Evolutionary conservation across 78 protist species (phyloP).

Genomic region (Pelomyxa schiedti): DNA sequence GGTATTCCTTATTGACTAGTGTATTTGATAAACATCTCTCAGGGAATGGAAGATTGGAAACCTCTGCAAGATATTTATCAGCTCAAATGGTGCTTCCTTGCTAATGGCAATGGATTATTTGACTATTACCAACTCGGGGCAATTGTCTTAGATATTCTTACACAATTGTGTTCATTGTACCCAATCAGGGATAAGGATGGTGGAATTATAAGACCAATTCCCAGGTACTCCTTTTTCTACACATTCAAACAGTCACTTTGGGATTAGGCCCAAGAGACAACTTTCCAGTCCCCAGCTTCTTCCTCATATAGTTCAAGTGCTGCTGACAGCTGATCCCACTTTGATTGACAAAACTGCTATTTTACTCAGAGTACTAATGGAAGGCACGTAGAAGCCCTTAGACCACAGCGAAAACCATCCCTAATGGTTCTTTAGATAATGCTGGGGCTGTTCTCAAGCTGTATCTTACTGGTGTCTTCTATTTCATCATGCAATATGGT

Average conservation of each 20-base stretch:
- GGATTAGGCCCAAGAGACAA: conserved; percentile 46
- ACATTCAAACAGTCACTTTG: too few relatives aligned
- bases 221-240: too few relatives aligned
- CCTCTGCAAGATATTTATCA: conserved; percentile 33
- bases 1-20: too few relatives aligned
- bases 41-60: conserved; percentile 70
- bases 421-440: too few relatives aligned
- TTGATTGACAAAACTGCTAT: conserved; percentile 32
- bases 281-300: conserved; percentile 53
- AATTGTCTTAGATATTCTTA: conserved; percentile 37
- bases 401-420: too few relatives aligned
- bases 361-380: conserved; percentile 27
- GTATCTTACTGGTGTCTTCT: conserved; percentile 67
- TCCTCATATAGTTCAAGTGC: conserved; percentile 63
- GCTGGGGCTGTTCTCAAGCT: conserved; percentile 15
- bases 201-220: conserved; percentile 60
- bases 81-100: conserved; percentile 52
- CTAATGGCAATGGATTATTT: conserved; percentile 16
- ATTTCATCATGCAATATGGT: conserved; percentile 58
- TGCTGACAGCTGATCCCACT: conserved; percentile 58
- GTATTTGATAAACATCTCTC: too few relatives aligned
- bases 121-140: conserved; percentile 33
- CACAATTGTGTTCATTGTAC: conserved; percentile 26
- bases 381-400: too few relatives aligned
- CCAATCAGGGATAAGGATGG: conserved; percentile 57